These are phyloP conservation scores for Leishmania gerbilli DNA, from an alignment of 208 protist genomes.

Conservation along the genomic window DNA sequence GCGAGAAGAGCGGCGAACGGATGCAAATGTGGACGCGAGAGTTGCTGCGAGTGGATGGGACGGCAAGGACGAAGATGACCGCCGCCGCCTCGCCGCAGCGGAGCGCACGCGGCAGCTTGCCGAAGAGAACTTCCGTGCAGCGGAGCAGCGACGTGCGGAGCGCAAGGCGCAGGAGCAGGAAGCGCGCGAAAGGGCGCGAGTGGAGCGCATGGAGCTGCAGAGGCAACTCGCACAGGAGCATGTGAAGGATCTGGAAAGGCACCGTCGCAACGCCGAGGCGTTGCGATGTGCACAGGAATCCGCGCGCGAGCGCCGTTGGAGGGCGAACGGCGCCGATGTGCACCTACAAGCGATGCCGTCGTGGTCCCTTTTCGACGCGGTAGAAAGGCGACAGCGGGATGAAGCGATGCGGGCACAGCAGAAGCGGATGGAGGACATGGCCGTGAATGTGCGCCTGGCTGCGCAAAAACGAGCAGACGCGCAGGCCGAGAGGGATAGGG, in stretches of 20 bases:
- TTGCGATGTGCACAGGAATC: constrained; percentile 17
- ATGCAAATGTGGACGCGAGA: neutral
- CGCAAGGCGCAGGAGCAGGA: constrained; percentile 12
- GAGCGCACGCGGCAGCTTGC: constrained; percentile 21
- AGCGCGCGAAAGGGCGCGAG: constrained; percentile 1
- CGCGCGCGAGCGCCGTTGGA: constrained; percentile 11
- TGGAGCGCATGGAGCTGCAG: constrained; percentile 7
- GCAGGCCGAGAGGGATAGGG: constrained; percentile 24
- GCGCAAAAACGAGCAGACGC: constrained; percentile 22
- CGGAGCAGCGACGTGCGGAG: constrained; percentile 17
- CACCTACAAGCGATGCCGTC: neutral
- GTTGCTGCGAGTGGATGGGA: neutral
- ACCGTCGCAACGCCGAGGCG: constrained; percentile 20
- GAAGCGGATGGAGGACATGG: constrained; percentile 30
- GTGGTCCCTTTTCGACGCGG: constrained; percentile 23
- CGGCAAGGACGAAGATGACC: constrained; percentile 27
- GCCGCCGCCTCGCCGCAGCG: constrained; percentile 2
- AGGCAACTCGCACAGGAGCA: constrained; percentile 11
- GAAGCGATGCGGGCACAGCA: constrained; percentile 17
- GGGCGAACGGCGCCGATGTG: neutral
- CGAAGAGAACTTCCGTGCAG: constrained; percentile 12
- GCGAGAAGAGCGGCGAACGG: constrained; percentile 2
- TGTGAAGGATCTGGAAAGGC: constrained; percentile 5
- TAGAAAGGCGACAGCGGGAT: constrained; percentile 25
- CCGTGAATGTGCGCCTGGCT: constrained; percentile 17